Evolutionary conservation across 1,139 yeast genomes (phyloP).

Genomic region (Nakaseomyces uthaithaninus): DNA sequence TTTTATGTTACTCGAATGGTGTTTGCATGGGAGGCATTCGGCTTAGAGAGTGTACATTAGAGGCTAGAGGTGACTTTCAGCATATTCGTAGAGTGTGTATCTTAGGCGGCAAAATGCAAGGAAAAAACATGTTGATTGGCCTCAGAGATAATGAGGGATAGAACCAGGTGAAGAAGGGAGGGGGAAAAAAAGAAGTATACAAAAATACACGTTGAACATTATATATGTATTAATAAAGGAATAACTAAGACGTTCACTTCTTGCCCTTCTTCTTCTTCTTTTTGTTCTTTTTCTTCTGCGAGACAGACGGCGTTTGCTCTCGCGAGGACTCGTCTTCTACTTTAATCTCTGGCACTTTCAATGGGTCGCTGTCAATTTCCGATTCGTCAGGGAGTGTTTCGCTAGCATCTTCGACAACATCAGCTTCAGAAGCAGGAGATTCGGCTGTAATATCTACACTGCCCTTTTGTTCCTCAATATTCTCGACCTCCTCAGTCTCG

Average conservation of each 20-base stretch:
- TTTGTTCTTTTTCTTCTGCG: slow-evolving; percentile 14
- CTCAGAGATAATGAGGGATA: no score
- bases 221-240: no score
- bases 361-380: no score
- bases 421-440: no score
- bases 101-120: no score
- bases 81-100: no score
- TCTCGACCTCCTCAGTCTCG: neutral
- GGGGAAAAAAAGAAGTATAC: no score
- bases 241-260: slow-evolving; percentile 5
- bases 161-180: no score
- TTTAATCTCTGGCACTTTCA: slow-evolving; percentile 4
- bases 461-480: neutral
- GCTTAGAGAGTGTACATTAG: neutral
- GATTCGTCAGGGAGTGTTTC: slow-evolving; percentile 1
- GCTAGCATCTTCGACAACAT: neutral
- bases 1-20: no score
- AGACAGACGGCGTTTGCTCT: slow-evolving; percentile 1
- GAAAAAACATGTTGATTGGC: no score
- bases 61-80: neutral
- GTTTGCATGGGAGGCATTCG: no score
- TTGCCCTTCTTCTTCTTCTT: slow-evolving; percentile 17
- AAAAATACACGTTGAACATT: no score
- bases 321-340: slow-evolving; percentile 7
- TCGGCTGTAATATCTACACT: neutral